Evolutionary conservation across 2,329 filamentous ascomycete species (phyloP).

Genomic region (Alternaria rosae): DNA sequence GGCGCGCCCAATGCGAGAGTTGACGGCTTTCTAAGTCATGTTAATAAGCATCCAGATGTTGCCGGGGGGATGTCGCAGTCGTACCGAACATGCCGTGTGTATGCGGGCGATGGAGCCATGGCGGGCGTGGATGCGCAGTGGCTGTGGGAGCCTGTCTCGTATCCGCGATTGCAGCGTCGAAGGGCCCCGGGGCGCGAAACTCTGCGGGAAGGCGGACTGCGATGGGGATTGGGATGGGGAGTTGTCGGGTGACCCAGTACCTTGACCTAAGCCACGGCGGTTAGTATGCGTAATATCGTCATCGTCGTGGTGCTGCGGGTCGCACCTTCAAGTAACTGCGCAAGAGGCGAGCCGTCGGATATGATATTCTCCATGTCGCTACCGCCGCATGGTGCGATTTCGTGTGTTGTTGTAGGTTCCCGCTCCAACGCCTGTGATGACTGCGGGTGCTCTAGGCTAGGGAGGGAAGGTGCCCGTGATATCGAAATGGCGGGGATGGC

Average conservation of each 20-base stretch:
- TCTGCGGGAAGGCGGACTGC: conserved; percentile 29
- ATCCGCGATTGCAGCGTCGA: conserved; percentile 59
- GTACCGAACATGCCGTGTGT: conserved; percentile 50
- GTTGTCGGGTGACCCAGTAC: conserved; percentile 38
- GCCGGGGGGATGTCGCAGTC: background rate
- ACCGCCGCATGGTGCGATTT: conserved; percentile 40
- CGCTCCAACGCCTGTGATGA: conserved; percentile 20
- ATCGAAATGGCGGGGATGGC: conserved; percentile 12
- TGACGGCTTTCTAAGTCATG: conserved; percentile 68
- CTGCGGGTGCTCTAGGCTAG: conserved; percentile 10
- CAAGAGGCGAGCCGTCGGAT: conserved; percentile 85
- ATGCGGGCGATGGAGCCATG: conserved; percentile 49
- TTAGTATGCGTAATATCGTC: conserved; percentile 27
- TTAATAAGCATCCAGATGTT: conserved; percentile 13
- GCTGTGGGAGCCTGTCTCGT: conserved; percentile 58
- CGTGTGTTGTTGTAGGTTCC: conserved; percentile 21
- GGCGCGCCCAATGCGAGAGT: conserved; percentile 74
- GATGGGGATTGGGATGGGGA: conserved; percentile 22
- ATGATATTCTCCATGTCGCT: conserved; percentile 82
- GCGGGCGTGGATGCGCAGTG: conserved; percentile 51
- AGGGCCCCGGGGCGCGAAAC: conserved; percentile 60
- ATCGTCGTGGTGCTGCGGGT: background rate
- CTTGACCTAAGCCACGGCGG: conserved; percentile 38
- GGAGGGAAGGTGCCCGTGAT: conserved; percentile 13
- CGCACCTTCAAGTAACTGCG: conserved; percentile 82